Base-by-base conservation (phyloP, 2,329 filamentous ascomycete genomes). In the Fusarium sp. region DNA sequence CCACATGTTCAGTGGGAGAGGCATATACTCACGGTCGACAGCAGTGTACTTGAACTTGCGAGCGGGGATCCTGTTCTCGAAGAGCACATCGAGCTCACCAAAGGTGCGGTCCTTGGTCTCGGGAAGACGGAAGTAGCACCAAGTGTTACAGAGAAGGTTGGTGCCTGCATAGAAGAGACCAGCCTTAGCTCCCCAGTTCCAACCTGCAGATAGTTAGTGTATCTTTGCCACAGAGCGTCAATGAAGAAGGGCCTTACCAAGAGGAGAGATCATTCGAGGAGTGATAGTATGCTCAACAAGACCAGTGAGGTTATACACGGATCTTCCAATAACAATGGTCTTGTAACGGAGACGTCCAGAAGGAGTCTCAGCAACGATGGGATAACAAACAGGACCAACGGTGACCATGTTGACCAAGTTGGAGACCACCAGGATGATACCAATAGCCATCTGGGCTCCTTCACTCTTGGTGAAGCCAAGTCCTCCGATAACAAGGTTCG, bases 311-410 rank as follows among this genome's bases (percentile, higher is more conserved):
- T 87, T 85, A 74, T 86, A 87, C 6, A 82, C 77, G 47, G 82
- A 83, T 8, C 85, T 77, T 0, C 84, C 83, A 13, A 88, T 78
- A 2, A 84, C 83, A 1, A 87, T 84, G 0, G 86, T 87, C 78
- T 87, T 86, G 36, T 83, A 81, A 11, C 84, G 81, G 2, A 88
- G 81, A 13, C 86, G 81, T 2, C 82, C 83, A 0, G 86, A 86
- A 0, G 85, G 84, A 2, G 82, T 79, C 74, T 85, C 83, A 2
- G 83, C 77, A 0, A 84, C 81, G 29, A 84, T 80, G 4, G 81
- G 81, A 74, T 84, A 85, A 45, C 81, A 81, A 16, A 83, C 81
- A 0, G 81, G 81, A 0, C 81, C 81, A 11, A 81, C 70, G 0
- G 80, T 83, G 16, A 82, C 80, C 80, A 82, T 82, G 20, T 82